Percentiles rank a stretch among this genome's conserved stretches.
These are phyloP conservation scores for Acmispon strigosus DNA, from an alignment of 306 rosid genomes.

Conservation along the genomic window DNA sequence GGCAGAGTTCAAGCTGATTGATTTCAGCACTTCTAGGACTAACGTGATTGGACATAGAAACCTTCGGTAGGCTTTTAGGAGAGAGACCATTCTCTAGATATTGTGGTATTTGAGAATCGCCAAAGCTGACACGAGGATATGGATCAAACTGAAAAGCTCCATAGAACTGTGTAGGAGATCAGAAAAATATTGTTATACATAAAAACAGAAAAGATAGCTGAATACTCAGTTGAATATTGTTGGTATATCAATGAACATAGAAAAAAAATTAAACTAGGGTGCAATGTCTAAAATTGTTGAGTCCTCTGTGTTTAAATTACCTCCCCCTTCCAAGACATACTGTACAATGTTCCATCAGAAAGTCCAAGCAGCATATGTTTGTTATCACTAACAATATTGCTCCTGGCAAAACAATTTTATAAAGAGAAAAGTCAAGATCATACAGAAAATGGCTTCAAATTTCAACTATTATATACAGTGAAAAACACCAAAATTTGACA, in stretches of 20 bases:
- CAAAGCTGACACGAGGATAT: slow-evolving; percentile 35
- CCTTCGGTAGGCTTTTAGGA: slow-evolving; percentile 40
- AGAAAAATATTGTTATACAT: slow-evolving; percentile 18
- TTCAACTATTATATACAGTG: neutral
- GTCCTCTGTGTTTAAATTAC: slow-evolving; percentile 36
- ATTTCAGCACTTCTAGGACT: slow-evolving; percentile 49
- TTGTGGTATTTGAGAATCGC: slow-evolving; percentile 35
- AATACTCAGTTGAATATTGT: slow-evolving; percentile 7
- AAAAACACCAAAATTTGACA: neutral
- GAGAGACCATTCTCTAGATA: slow-evolving; percentile 63
- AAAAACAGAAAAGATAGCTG: slow-evolving; percentile 6
- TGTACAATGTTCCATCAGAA: slow-evolving; percentile 82
- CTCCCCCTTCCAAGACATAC: slow-evolving; percentile 97
- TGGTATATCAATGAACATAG: neutral
- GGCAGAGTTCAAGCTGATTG: slow-evolving; percentile 74
- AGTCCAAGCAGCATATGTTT: slow-evolving; percentile 86
- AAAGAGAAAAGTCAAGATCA: slow-evolving; percentile 26
- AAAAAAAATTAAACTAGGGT: slow-evolving; percentile 10
- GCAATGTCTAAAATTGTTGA: slow-evolving; percentile 10
- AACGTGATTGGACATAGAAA: slow-evolving; percentile 31
- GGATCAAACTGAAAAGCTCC: slow-evolving; percentile 74
- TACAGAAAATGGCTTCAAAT: slow-evolving; percentile 21
- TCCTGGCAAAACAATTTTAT: slow-evolving; percentile 47
- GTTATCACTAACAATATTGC: slow-evolving; percentile 79
- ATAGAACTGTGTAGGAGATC: slow-evolving; percentile 63